Percentiles rank a stretch among this genome's conserved stretches.
Evolutionary conservation across 2,329 filamentous ascomycete species (phyloP).

Genomic region (Aulographum hederae): DNA sequence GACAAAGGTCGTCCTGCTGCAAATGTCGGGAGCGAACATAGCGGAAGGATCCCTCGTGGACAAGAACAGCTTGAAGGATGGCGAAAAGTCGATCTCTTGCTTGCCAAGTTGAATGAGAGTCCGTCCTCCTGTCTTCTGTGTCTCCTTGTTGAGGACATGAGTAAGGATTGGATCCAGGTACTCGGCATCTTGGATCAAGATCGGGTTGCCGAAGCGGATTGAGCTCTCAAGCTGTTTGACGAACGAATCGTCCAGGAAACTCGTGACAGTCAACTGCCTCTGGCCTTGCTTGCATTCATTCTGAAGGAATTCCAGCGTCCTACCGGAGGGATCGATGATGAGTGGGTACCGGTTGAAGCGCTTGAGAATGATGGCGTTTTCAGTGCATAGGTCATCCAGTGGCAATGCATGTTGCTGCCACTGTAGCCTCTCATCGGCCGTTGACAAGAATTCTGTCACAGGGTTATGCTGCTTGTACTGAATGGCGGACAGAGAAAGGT

Average conservation of each 20-base stretch:
- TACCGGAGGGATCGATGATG: slow-evolving; percentile 92
- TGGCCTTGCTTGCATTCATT: slow-evolving; percentile 93
- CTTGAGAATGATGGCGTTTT: slow-evolving; percentile 94
- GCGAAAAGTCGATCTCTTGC: slow-evolving; percentile 98
- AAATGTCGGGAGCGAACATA: slow-evolving; percentile 88
- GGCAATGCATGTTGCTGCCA: slow-evolving; percentile 93
- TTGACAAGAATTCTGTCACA: slow-evolving; percentile 89
- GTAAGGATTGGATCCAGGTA: slow-evolving; percentile 94
- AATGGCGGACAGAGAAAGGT: slow-evolving; percentile 83
- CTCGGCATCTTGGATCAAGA: slow-evolving; percentile 95
- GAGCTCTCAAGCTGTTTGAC: slow-evolving; percentile 96
- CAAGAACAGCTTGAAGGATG: slow-evolving; percentile 84
- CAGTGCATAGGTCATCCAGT: slow-evolving; percentile 92
- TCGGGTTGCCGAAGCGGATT: slow-evolving; percentile 92
- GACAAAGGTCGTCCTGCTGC: slow-evolving; percentile 95
- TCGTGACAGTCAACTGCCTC: slow-evolving; percentile 83
- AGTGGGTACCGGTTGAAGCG: slow-evolving; percentile 96
- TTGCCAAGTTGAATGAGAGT: slow-evolving; percentile 96
- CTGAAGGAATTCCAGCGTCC: slow-evolving; percentile 86
- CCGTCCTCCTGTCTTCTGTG: slow-evolving; percentile 94
- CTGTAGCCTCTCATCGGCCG: slow-evolving; percentile 78
- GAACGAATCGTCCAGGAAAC: slow-evolving; percentile 94
- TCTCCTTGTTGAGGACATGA: slow-evolving; percentile 97
- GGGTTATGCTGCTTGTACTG: slow-evolving; percentile 87
- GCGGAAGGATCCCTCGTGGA: slow-evolving; percentile 94